These are phyloP conservation scores for Debaryomyces prosopidis DNA, from an alignment of 805 yeast species.

Conservation along the genomic window DNA sequence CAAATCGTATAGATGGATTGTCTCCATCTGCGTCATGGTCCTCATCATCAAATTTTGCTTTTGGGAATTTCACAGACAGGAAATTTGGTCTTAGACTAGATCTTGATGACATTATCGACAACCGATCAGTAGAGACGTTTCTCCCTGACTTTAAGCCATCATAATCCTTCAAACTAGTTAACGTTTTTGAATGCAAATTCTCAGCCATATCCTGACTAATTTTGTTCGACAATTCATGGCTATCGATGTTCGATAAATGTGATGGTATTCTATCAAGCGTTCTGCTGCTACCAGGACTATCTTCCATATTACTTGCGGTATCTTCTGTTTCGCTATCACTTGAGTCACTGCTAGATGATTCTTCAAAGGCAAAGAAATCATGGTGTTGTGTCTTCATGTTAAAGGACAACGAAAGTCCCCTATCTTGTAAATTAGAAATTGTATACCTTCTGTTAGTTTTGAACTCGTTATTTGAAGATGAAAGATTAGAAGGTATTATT, in stretches of 20 bases:
- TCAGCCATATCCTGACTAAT: neutral
- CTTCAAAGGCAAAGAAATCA: conserved; percentile 27
- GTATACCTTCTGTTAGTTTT: conserved; percentile 44
- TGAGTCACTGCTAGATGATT: conserved; percentile 16
- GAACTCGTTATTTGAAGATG: conserved; percentile 10
- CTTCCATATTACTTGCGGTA: too few species aligned
- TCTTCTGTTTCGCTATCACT: conserved; percentile 11
- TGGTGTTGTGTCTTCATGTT: conserved; percentile 64
- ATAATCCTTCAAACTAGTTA: too few species aligned
- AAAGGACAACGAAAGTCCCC: conserved; percentile 68
- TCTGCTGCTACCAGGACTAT: neutral
- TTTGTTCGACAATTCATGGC: neutral
- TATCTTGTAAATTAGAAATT: conserved; percentile 66
- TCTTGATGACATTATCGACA: conserved; percentile 33
- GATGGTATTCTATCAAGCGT: neutral
- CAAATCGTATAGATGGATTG: conserved; percentile 58
- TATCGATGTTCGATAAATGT: neutral
- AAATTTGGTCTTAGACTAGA: conserved; percentile 58
- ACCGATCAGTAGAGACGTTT: conserved; percentile 19
- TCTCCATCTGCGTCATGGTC: conserved; percentile 57
- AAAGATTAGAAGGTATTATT: conserved; percentile 14
- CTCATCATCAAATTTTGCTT: conserved; percentile 64
- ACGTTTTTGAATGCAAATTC: neutral
- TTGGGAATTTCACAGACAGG: conserved; percentile 71
- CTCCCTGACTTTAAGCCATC: neutral